Base-by-base conservation (phyloP, 139 green algal species). In the Chlorella sp. region DNA sequence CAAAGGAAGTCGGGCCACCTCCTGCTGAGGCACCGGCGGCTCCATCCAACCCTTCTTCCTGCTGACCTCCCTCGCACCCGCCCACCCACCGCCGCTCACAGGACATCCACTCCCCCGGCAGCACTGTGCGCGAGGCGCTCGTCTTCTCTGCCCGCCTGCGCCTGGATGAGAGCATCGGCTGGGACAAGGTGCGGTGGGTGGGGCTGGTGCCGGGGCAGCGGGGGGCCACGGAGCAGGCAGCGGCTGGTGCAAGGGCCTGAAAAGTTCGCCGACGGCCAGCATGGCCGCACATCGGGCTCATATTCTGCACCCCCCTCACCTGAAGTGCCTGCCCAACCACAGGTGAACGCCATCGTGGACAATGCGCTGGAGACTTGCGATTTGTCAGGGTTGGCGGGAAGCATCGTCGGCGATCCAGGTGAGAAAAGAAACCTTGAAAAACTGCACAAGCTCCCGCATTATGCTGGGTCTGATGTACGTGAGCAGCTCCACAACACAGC, bases 351-450 rank as follows among this genome's bases (percentile, higher is more conserved):
- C 51, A 84, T 82, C 9, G 92, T 96, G 20, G 86, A 95, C 16
- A 82, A 96, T 62, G 93, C 96, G 44, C 86, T 96, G 84, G 81
- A 90, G 24, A 91, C 96, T 62, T 91, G 97, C 82, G 95, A 98
- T 78, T 87, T 98, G 80, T 34, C 75, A 7, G n/a, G 74, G 11
- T 76, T 91, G 67, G 56, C 60, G 40, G 76, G 85, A 67, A 72
- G 56, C 58, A 76, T 92, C 46, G 89, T 94, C 79, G 90, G 92
- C 3, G 86, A 90, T 30, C 81, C 89, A 19, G 85, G 86, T 64
- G 80, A 14, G 64, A n/a, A n/a, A n/a, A n/a, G n/a, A n/a, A n/a
- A n/a, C n/a, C n/a, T n/a, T n/a, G n/a, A n/a, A n/a, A n/a, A n/a
- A n/a, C n/a, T n/a, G n/a, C n/a, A n/a, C n/a, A n/a, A n/a, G n/a